Conservation (phyloP, 148 eudicot species). For the Rhododendron ovatum region DNA sequence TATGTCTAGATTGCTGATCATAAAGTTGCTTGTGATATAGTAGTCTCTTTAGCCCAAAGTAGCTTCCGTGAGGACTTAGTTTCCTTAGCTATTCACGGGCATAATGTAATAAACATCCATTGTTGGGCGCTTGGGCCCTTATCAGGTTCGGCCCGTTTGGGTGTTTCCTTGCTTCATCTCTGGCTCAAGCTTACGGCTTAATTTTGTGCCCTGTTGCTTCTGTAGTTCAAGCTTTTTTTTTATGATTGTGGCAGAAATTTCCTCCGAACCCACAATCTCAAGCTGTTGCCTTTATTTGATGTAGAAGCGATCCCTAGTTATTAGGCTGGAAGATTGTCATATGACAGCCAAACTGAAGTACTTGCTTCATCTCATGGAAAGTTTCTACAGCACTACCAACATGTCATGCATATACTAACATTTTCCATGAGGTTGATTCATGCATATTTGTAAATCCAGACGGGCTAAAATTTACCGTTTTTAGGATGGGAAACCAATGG, state of each 20-base stretch:
- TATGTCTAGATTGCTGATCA: background rate
- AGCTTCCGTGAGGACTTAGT: background rate
- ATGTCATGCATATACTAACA: background rate
- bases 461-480: background rate
- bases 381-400: background rate
- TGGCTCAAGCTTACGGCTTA: background rate
- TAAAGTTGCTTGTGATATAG: background rate
- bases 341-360: background rate
- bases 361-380: background rate
- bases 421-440: background rate
- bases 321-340: background rate
- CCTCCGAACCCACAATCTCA: background rate
- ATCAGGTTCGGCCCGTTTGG: too few species aligned
- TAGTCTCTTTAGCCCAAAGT: background rate
- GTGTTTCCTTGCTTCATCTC: background rate
- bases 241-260: background rate
- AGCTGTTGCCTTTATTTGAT: background rate
- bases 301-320: background rate
- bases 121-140: too few species aligned
- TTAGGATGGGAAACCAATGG: slow-evolving; percentile 26
- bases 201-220: background rate
- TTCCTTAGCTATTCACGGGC: background rate
- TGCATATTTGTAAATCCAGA: background rate
- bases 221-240: background rate
- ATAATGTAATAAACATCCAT: background rate